Base-by-base conservation (phyloP, 768 basidiomycete genomes). In the Tylopilus cervinicoccineus region DNA sequence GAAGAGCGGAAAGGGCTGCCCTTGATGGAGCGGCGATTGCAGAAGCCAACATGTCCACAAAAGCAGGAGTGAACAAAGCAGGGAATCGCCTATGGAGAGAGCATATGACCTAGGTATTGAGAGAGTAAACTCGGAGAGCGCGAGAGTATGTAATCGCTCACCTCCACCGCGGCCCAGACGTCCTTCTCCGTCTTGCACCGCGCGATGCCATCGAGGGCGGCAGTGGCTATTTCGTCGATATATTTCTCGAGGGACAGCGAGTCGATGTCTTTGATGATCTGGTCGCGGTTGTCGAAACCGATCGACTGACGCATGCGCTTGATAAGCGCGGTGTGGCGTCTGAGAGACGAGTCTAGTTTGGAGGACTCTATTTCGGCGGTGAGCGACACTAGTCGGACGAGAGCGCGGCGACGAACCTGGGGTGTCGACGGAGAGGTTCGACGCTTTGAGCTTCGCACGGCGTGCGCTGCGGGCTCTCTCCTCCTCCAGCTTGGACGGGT, bases 131-230 rank as follows among this genome's bases (percentile, higher is more conserved):
- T 39, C 38, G n/a, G 42, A 46, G 10, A 14, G 22, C 14, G 12
- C 20, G 12, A 24, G 40, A 48, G 32, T 17, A 6, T 23, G 34
- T 36, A 13, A 19, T 57, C 59, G 52, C 74, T 56, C 52, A 95
- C 96, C 77, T 98, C 94, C 16, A 93, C 88, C 23, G 93, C 92
- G 49, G 84, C 84, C 84, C 88, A 88, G 17, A 91, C 78, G 58
- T 99, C 95, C 55, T 86, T 84, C 66, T 96, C 95, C 0, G 88
- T 89, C 72, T 93, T 96, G 67, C 93, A 95, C 54, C 87, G 80
- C 9, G 69, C 69, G 33, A 93, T 73, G 5, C 96, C 96, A 62
- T 99, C 96, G 3, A 90, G 72, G 1, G 86, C 76, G 7, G 93
- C 94, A 11, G 83, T 81, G 2, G 87, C 89, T 53, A 97, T 86